Percentiles rank a stretch among this genome's conserved stretches.
Evolutionary conservation across 306 rosid genomes (phyloP).

Genomic region (Trifolium pratense): DNA sequence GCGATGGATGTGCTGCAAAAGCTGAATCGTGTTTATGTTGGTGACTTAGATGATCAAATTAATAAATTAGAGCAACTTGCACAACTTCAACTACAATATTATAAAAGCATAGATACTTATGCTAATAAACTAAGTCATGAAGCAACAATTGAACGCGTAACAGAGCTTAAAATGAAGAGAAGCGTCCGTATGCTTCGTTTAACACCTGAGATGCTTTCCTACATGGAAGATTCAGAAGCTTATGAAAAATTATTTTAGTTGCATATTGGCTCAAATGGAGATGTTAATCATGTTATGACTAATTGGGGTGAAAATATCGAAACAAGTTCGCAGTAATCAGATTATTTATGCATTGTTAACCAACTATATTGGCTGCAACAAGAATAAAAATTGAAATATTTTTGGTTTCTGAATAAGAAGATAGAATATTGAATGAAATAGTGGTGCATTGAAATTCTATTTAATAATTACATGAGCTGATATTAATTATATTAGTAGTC

Average conservation of each 20-base stretch:
- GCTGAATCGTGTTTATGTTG: constrained; percentile 29
- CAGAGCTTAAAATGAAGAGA: constrained; percentile 2
- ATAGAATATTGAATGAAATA: too few species aligned
- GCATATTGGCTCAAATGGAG: too few species aligned
- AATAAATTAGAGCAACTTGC: constrained; percentile 24
- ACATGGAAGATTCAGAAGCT: not conserved
- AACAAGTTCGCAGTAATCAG: too few species aligned
- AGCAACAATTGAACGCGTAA: constrained; percentile 3
- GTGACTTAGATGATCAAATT: constrained; percentile 32
- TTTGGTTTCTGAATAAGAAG: too few species aligned
- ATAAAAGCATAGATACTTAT: not conserved
- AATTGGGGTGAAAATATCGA: too few species aligned
- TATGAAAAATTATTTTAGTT: not conserved
- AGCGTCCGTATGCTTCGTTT: constrained; percentile 24
- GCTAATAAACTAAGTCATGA: not conserved
- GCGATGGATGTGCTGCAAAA: constrained; percentile 40
- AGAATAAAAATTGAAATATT: too few species aligned
- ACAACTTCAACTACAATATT: constrained; percentile 27
- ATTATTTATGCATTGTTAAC: too few species aligned
- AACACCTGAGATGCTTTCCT: constrained; percentile 1
- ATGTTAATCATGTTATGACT: too few species aligned
- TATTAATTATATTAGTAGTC: too few species aligned
- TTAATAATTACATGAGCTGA: too few species aligned
- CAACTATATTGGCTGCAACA: too few species aligned
- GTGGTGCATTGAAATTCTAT: too few species aligned